Evolutionary conservation across 2,329 filamentous ascomycete genomes (phyloP), one percentile per base, ranked within the genome.

Genomic region (Penicillium decumbens): DNA sequence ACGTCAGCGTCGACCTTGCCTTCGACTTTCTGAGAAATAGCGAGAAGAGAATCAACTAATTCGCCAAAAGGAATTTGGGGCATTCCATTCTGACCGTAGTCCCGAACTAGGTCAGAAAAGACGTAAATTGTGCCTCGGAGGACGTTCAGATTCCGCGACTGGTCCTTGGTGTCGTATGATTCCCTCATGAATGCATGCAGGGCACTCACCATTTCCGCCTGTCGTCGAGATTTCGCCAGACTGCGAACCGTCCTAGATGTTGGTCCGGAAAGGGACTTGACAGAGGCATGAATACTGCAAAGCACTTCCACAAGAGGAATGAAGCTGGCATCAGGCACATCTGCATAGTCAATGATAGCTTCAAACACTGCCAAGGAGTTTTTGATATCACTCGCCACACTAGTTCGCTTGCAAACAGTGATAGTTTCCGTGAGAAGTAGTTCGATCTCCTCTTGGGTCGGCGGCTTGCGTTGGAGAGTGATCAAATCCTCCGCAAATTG

Each of bases 211-310:
- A 74, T 72, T 43, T 71, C 64, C n/a, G 49, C 45, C 43, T 71
- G 67, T 45, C 65, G 63, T 24, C 59, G 60, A 13, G 71, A 73
- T 50, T 70, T 73, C 9, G 68, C 69, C 13, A 74, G 50, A 50
- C 68, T 73, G 33, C 71, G 68, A 28, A 73, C 71, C 25, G 68
- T 69, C 45, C 70, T 62, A 13, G 71, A 72, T 1, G 71, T 74
- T 23, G 70, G 71, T 4, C 70, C 71, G 28, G 70, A 71, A 20
- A 74, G 55, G 29, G 70, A 65, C 49, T 70, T 73, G 27, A 74
- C 71, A 18, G 71, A 73, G 30, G 70, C 69, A 58, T 73, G 70
- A 24, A 74, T 74, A 50, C 69, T 72, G 61, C 71, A 74, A 30
- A 74, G 59, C 28, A 74, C 69, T 47, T 74, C 70, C 25, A 74